These are phyloP conservation scores for Cryomyces antarcticus DNA, from an alignment of 495 filamentous ascomycete genomes.

Conservation along the genomic window DNA sequence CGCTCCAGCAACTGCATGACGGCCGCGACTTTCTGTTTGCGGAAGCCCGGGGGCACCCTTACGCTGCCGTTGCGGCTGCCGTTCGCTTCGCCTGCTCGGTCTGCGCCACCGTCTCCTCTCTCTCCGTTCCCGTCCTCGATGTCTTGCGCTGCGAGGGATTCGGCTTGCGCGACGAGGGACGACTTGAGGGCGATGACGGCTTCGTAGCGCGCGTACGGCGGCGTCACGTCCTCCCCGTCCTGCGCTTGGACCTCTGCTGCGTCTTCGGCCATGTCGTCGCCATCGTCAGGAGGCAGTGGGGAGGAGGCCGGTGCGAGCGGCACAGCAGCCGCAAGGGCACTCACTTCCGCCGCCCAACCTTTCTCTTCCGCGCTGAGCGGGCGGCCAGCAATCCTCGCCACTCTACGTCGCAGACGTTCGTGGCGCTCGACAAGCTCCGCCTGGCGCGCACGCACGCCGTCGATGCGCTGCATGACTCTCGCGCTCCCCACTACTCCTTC, in stretches of 20 bases:
- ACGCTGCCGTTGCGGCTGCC: not conserved
- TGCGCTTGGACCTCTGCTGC: constrained; percentile 2
- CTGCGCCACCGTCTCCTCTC: not conserved
- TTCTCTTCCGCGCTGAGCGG: constrained; percentile 34
- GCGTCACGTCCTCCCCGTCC: constrained; percentile 1
- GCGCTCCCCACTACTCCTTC: constrained; percentile 18
- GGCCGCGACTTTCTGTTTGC: constrained; percentile 11
- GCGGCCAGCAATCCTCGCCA: constrained; percentile 34
- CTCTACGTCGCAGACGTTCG: constrained; percentile 41
- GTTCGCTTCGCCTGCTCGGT: not conserved
- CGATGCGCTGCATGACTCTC: constrained; percentile 18
- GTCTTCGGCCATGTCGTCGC: not conserved
- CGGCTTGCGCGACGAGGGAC: constrained; percentile 5
- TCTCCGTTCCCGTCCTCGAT: too few species aligned
- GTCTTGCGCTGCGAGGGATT: not conserved
- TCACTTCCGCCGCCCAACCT: constrained; percentile 14
- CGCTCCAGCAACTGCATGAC: constrained; percentile 12
- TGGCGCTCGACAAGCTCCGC: constrained; percentile 36
- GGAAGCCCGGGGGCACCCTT: constrained; percentile 10
- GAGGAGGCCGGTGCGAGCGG: not conserved
- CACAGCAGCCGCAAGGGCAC: constrained; percentile 25
- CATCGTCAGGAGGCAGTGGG: not conserved
- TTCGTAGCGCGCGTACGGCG: constrained; percentile 9
- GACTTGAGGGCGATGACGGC: constrained; percentile 8
- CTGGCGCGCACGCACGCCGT: constrained; percentile 27